Base-by-base conservation (phyloP, 148 eudicot species). In the Dysphania ambrosioides region DNA sequence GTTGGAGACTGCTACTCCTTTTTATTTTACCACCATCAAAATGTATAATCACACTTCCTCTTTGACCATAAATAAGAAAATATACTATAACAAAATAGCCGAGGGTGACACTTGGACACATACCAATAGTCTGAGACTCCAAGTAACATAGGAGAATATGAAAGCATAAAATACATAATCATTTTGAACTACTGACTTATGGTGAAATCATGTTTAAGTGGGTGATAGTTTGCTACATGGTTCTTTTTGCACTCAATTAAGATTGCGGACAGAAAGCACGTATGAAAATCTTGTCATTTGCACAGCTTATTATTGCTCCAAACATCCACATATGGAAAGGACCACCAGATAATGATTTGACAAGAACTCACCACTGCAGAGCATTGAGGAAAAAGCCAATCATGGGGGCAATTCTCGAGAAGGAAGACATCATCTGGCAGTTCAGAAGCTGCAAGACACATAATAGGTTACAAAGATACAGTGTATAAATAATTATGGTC, bases 311-410 rank as follows among this genome's bases (percentile, higher is more conserved):
- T 26, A 53, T 32, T 56, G 29, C 30, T 4, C 24, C 40, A 58
- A 34, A 35, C 23, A n/a, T 55, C 49, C 0, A 27, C 41, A 12
- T 16, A 21, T 34, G 59, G 21, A 0, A 42, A 40, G 31, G 4
- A 26, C 30, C 41, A 47, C 34, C 8, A 47, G 23, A 15, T 66
- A 49, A 15, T 40, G 19, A 18, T 16, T 27, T 21, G 57, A 70
- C 41, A 42, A 41, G 77, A 63, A 81, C 88, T 87, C 75, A 93
- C 98, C 86, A 93, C 98, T 49, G 93, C 93, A 23, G 90, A 79
- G 79, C 98, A 93, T 70, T 85, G 92, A 66, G 90, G 88, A 76
- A 93, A 93, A 63, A 93, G 86, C 98, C 98, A 93, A 84, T 93
- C 98, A 75, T 93, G 98, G 32, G 98, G 98, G 74, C 93, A 87